phyloP scores from a whole-genome alignment of 2,329 filamentous ascomycete genomes.

The Clonostachys byssicola region DNA sequence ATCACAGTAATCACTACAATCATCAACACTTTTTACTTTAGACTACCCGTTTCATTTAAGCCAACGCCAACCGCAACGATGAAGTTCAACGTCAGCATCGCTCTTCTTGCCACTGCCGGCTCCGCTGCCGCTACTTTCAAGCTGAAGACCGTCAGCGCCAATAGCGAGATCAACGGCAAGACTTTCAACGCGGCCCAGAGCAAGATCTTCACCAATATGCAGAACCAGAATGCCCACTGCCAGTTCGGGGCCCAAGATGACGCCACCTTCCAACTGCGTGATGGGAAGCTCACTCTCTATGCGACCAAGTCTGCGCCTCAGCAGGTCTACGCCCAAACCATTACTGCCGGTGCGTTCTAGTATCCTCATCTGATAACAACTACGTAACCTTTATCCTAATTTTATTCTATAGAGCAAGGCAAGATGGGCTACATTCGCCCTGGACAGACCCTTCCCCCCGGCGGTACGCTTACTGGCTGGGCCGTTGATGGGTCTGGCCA shows the following conservation, averaged over 20 bases:
- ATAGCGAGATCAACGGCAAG: no score
- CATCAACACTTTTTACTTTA: no score
- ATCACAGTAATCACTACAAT: no score
- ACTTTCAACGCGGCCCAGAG: slow-evolving; percentile 35
- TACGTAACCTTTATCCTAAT: no score
- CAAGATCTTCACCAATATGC: slow-evolving; percentile 37
- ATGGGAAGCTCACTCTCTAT: slow-evolving; percentile 44
- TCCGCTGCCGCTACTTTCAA: no score
- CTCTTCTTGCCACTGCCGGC: no score
- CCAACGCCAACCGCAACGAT: no score
- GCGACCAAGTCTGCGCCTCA: slow-evolving; percentile 33
- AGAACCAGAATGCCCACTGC: slow-evolving; percentile 44
- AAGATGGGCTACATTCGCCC: slow-evolving; percentile 47
- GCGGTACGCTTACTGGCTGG: slow-evolving; percentile 43
- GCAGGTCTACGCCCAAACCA: slow-evolving; percentile 48
- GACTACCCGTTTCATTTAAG: no score
- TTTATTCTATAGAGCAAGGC: slow-evolving; percentile 37
- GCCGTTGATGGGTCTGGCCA: slow-evolving; percentile 28
- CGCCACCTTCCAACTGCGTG: slow-evolving; percentile 5
- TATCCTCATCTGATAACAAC: no score
- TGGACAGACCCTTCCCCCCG: slow-evolving; percentile 25
- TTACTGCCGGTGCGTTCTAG: slow-evolving; percentile 46
- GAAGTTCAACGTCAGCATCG: no score
- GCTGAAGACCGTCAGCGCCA: no score
- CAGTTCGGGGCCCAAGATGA: slow-evolving; percentile 7